A percentile compares a stretch with the other conserved stretches of the same genome.
These are phyloP conservation scores for Saccharum officinarum DNA, from an alignment of 176 grass and related monocot genomes.

Conservation along the genomic window DNA sequence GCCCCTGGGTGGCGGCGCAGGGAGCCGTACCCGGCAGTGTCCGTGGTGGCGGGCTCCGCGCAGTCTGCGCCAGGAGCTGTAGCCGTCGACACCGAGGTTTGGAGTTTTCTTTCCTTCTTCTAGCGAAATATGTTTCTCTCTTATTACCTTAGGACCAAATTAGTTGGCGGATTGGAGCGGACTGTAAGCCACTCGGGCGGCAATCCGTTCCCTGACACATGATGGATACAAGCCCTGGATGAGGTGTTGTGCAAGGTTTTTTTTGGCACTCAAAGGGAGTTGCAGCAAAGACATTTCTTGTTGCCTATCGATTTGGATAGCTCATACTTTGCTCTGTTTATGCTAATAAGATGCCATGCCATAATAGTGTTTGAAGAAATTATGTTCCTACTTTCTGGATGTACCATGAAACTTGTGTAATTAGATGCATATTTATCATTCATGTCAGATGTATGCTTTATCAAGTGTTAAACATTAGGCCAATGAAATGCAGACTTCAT, in stretches of 20 bases:
- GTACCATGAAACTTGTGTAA: neutral
- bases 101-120: neutral
- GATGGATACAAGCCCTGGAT: neutral
- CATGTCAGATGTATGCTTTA: neutral
- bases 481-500: neutral
- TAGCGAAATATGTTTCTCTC: neutral
- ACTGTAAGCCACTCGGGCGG: neutral
- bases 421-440: neutral
- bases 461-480: neutral
- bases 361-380: neutral
- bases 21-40: neutral
- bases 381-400: neutral
- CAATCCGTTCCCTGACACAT: neutral
- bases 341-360: neutral
- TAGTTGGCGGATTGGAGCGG: constrained; percentile 2
- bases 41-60: neutral
- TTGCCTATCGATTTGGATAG: neutral
- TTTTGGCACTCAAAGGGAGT: neutral
- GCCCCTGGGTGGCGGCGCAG: constrained; percentile 31
- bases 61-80: neutral
- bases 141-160: neutral
- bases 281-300: neutral
- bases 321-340: neutral
- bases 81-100: constrained; percentile 27
- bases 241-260: neutral